Conservation (phyloP, 176 grass and related monocot species). For the Poa pratensis region DNA sequence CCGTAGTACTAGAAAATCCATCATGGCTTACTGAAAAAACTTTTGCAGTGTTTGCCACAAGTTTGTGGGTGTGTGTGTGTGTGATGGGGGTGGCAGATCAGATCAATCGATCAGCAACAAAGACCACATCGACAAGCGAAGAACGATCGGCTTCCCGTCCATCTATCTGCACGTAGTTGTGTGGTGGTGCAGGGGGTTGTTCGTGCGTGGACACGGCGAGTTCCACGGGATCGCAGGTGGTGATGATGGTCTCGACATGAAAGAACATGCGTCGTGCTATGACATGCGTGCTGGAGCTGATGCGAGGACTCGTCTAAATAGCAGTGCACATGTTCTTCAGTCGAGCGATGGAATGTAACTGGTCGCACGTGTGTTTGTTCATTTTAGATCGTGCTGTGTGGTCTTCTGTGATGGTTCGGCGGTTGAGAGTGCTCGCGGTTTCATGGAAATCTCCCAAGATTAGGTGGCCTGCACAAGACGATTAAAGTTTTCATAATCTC, state of each 20-base stretch:
- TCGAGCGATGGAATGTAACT: neutral
- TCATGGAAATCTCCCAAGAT: too few relatives aligned
- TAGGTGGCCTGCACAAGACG: too few relatives aligned
- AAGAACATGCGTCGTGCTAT: neutral
- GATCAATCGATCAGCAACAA: too few relatives aligned
- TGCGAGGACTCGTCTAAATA: slow-evolving; percentile 3
- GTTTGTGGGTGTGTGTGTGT: too few relatives aligned
- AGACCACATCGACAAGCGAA: too few relatives aligned
- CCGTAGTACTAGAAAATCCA: too few relatives aligned
- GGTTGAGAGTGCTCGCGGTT: too few relatives aligned
- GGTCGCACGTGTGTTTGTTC: neutral
- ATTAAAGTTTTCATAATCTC: too few relatives aligned
- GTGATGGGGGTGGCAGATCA: too few relatives aligned
- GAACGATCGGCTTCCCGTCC: slow-evolving; percentile 19
- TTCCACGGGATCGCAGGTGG: neutral
- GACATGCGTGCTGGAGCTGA: slow-evolving; percentile 39
- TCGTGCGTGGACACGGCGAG: slow-evolving; percentile 2
- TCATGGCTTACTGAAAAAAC: too few relatives aligned
- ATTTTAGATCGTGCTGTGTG: neutral
- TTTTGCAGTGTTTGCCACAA: too few relatives aligned
- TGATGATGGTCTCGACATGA: neutral
- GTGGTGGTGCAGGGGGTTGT: neutral
- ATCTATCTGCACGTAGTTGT: neutral
- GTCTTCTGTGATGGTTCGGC: too few relatives aligned
- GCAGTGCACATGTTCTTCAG: slow-evolving; percentile 14